phyloP scores from a whole-genome alignment of 495 filamentous ascomycete genomes.

The Penicillium argentinense region DNA sequence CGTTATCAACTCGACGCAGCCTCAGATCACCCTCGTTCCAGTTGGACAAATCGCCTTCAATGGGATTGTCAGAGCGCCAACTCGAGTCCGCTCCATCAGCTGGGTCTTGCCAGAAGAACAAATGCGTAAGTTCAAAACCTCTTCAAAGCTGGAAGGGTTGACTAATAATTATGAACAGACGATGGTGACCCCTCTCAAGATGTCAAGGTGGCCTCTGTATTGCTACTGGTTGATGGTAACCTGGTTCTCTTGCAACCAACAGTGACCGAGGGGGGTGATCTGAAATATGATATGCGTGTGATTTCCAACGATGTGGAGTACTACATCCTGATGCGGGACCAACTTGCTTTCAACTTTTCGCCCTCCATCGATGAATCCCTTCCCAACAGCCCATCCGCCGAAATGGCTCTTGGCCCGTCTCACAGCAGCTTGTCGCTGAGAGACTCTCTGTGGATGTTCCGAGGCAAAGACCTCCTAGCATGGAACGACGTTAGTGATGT shows the following conservation, averaged over 20 bases:
- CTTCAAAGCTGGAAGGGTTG: background rate
- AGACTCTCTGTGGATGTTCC: slow-evolving; percentile 94
- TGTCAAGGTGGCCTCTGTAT: slow-evolving; percentile 87
- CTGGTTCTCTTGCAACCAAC: slow-evolving; percentile 89
- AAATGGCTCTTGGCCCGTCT: slow-evolving; percentile 43
- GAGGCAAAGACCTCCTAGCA: slow-evolving; percentile 74
- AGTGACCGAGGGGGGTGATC: slow-evolving; percentile 66
- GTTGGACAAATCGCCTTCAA: slow-evolving; percentile 97
- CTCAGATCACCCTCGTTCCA: slow-evolving; percentile 75
- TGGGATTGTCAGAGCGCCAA: slow-evolving; percentile 91
- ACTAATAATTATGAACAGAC: slow-evolving; percentile 40
- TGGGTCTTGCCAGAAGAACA: slow-evolving; percentile 96
- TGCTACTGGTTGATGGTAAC: slow-evolving; percentile 95
- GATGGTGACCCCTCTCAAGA: slow-evolving; percentile 96
- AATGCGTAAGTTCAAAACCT: slow-evolving; percentile 53
- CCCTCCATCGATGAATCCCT: slow-evolving; percentile 43
- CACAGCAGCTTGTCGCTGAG: slow-evolving; percentile 56
- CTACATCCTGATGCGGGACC: slow-evolving; percentile 88
- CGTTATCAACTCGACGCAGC: slow-evolving; percentile 70
- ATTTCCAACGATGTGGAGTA: slow-evolving; percentile 95
- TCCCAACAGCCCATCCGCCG: slow-evolving; percentile 53
- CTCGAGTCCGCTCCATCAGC: slow-evolving; percentile 86
- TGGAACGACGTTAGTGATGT: slow-evolving; percentile 94
- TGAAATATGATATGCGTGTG: slow-evolving; percentile 98
- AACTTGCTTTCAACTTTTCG: slow-evolving; percentile 54